Conservation (phyloP, 164 flowering plant genomes). For the Berberis thunbergii region DNA sequence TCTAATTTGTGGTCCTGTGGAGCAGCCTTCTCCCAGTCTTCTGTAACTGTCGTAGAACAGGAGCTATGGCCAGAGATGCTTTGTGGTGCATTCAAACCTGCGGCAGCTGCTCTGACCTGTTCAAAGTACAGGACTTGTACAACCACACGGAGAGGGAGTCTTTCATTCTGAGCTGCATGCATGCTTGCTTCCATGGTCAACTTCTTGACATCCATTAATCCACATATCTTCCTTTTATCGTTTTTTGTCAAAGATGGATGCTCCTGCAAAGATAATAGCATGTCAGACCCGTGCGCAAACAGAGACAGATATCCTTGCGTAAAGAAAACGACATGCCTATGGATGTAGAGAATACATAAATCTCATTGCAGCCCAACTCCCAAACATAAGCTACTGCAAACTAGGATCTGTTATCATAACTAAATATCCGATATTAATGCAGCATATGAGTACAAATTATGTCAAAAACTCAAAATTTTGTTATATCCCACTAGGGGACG, state of each 20-base stretch:
- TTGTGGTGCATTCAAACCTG: slow-evolving; percentile 17
- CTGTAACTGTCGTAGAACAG: slow-evolving; percentile 26
- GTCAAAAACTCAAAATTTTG: too few relatives aligned
- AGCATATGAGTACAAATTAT: too few relatives aligned
- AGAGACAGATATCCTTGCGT: background rate
- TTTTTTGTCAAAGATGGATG: slow-evolving; percentile 55
- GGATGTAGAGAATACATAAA: too few relatives aligned
- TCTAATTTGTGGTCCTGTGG: slow-evolving; percentile 24
- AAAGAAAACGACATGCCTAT: background rate
- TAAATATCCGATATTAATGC: too few relatives aligned
- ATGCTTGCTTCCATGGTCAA: slow-evolving; percentile 55
- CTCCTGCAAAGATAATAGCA: slow-evolving; percentile 33
- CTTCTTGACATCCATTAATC: slow-evolving; percentile 70
- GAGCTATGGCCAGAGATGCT: slow-evolving; percentile 21
- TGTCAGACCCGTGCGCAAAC: background rate
- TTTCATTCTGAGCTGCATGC: slow-evolving; percentile 87
- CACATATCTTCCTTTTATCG: slow-evolving; percentile 66
- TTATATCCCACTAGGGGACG: too few relatives aligned
- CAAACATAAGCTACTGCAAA: too few relatives aligned
- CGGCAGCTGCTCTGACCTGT: slow-evolving; percentile 52
- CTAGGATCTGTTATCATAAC: too few relatives aligned
- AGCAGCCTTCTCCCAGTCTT: slow-evolving; percentile 32
- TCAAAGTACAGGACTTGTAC: slow-evolving; percentile 83
- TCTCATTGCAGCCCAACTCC: too few relatives aligned
- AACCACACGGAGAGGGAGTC: slow-evolving; percentile 78